Base-by-base conservation (phyloP, 345 rosid species). In the Kernera saxatilis region DNA sequence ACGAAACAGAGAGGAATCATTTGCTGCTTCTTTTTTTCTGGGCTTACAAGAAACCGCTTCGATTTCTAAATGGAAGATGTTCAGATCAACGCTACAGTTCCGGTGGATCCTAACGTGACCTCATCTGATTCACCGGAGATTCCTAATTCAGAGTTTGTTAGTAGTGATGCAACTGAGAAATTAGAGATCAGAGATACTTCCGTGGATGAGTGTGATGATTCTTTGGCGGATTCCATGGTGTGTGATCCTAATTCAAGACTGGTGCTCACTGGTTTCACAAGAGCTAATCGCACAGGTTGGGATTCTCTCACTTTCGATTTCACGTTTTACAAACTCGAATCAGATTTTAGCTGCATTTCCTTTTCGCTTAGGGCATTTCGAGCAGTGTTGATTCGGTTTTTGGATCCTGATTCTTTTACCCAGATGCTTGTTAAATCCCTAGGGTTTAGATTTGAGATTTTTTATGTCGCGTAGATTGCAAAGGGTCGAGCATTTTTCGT, bases 171-270 rank as follows among this genome's bases (percentile, higher is more conserved):
- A 8, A 67, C 67, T 0, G 44, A 52, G 73, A 76, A 73, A 39
- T 66, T 79, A 73, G 88, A 81, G 74, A 59, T 44, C 14, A 65
- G 79, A 53, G 87, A 75, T 46, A 75, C 85, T 41, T 13, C 61
- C 10, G 15, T 63, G 75, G 81, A 75, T 22, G 84, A 76, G 7
- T 81, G 61, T 57, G 77, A 60, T 0, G 87, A 77, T 49, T 75
- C 84, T 71, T 71, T 61, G 45, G 77, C 55, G 25, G 91, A 85
- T 77, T 84, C 80, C 2, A 83, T 93, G 96, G 81, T 91, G 5
- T 93, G 92, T 49, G 96, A 89, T 76, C 82, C 95, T 2, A 83
- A 72, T 77, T 85, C 97, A 48, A 81, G 87, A 69, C 74, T 91
- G 1, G 75, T 91, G 3, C 75, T 63, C 17, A 43, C 67, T 30